A percentile compares a stretch with the other conserved stretches of the same genome.
These are phyloP conservation scores for Camelina neglecta DNA, from an alignment of 345 rosid species.

Conservation along the genomic window DNA sequence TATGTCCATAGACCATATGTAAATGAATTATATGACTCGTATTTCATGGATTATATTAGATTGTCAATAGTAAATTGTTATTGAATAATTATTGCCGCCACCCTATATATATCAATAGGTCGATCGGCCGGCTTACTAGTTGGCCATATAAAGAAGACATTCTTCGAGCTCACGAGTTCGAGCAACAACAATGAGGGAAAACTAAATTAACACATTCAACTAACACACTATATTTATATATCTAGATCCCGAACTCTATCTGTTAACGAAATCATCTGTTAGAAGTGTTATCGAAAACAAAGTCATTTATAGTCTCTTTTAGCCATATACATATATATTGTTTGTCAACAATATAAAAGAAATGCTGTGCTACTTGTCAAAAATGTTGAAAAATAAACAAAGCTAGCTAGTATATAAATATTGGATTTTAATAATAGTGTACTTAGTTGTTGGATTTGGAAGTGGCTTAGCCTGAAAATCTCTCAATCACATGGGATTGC, in stretches of 20 bases:
- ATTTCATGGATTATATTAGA: neutral
- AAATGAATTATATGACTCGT: neutral
- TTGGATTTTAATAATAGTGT: neutral
- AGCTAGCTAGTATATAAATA: neutral
- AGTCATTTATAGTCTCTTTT: neutral
- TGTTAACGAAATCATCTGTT: too few species aligned
- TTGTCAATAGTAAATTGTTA: too few species aligned
- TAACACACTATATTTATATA: too few species aligned
- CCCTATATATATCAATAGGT: too few species aligned
- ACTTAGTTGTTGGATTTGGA: constrained; percentile 27
- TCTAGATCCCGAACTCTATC: too few species aligned
- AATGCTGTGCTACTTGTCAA: neutral
- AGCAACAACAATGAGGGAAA: too few species aligned
- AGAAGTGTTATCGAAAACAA: neutral
- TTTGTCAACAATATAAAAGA: constrained; percentile 4
- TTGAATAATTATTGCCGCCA: too few species aligned
- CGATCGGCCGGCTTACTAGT: neutral
- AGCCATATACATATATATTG: neutral
- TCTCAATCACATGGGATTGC: constrained; percentile 47
- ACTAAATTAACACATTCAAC: too few species aligned
- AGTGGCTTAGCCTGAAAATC: constrained; percentile 29
- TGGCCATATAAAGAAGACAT: neutral
- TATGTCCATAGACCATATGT: neutral
- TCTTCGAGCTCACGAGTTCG: neutral
- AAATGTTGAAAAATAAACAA: neutral